Conservation (phyloP, 164 flowering plant species). For the Warburgia ugandensis region DNA sequence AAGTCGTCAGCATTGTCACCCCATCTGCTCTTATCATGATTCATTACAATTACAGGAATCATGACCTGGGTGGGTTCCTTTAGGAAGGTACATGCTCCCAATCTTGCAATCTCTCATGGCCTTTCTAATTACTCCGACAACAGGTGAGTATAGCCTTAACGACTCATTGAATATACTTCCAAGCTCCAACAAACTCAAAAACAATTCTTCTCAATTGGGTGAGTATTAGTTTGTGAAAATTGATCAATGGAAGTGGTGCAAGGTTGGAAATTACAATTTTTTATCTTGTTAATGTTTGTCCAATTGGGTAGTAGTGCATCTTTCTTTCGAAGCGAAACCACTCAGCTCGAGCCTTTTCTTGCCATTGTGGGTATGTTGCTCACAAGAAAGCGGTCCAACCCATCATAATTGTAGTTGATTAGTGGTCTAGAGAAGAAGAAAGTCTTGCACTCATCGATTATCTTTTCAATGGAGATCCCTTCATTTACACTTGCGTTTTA, state of each 20-base stretch:
- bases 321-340: neutral
- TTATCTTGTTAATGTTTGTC: neutral
- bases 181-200: neutral
- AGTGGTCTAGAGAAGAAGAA: neutral
- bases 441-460: neutral
- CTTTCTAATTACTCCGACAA: neutral
- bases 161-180: neutral
- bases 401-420: neutral
- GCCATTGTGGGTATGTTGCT: neutral
- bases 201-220: neutral
- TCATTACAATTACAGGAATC: no score
- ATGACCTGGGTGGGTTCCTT: neutral
- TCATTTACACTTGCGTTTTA: neutral
- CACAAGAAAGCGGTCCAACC: neutral
- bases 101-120: neutral
- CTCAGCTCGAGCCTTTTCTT: neutral
- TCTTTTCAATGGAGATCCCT: neutral
- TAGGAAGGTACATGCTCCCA: neutral
- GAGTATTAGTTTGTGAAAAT: no score
- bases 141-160: neutral
- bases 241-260: no score
- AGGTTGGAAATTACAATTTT: no score
- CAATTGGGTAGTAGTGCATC: neutral
- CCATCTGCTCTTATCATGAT: constrained; percentile 5
- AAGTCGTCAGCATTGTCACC: constrained; percentile 3